A percentile compares a stretch with the other conserved stretches of the same genome.
These are phyloP conservation scores for Actinomortierella ambigua DNA, from an alignment of 371 early-diverging fungal genomes.

Conservation along the genomic window DNA sequence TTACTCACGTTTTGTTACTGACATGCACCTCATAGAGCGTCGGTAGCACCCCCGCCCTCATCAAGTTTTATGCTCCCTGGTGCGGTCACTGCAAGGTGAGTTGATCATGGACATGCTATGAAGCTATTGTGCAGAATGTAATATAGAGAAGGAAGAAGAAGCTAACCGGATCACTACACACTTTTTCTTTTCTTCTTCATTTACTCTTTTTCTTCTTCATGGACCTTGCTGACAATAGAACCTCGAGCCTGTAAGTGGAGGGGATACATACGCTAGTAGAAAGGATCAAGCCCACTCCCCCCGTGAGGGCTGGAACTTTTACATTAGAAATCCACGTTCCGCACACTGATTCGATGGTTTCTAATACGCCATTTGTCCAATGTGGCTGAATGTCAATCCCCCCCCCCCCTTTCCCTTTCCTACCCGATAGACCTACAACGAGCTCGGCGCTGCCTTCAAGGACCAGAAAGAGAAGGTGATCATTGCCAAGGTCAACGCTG, in stretches of 20 bases:
- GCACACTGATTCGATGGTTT: neutral
- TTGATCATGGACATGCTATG: neutral
- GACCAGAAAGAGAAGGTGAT: conserved; percentile 73
- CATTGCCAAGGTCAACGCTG: conserved; percentile 93
- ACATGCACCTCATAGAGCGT: conserved; percentile 24
- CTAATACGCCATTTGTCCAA: neutral
- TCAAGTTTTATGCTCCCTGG: conserved; percentile 97
- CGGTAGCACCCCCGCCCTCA: conserved; percentile 47
- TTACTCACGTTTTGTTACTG: too few species aligned
- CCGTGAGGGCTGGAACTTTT: too few species aligned
- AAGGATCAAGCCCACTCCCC: too few species aligned
- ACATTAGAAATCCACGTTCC: too few species aligned
- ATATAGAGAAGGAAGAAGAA: too few species aligned
- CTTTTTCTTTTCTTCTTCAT: too few species aligned
- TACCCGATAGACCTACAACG: conserved; percentile 64
- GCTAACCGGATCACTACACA: too few species aligned
- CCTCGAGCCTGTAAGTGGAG: conserved; percentile 47
- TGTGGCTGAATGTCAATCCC: neutral
- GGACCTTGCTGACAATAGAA: conserved; percentile 8
- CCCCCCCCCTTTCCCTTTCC: neutral
- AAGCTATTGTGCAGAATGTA: too few species aligned
- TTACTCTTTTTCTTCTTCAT: too few species aligned
- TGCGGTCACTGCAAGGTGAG: conserved; percentile 91
- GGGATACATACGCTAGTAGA: too few species aligned
- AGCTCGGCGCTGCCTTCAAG: conserved; percentile 77